Percentiles rank a stretch among this genome's conserved stretches.
These are phyloP conservation scores for Earliella scabrosa DNA, from an alignment of 1,284 basidiomycete genomes.

Conservation along the genomic window DNA sequence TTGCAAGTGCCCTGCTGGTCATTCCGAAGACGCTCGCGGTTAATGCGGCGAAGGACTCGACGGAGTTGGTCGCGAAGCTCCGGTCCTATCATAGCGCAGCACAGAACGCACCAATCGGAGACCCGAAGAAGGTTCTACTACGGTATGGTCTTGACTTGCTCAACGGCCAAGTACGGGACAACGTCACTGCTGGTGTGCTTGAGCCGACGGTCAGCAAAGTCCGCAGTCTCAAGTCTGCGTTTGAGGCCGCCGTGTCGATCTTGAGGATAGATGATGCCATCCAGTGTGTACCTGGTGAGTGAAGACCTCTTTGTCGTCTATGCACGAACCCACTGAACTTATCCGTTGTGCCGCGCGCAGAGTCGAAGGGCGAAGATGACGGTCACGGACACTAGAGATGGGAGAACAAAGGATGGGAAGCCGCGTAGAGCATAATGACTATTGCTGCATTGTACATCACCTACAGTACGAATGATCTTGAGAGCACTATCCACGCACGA, in stretches of 20 bases:
- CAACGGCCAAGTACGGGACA: constrained; percentile 95
- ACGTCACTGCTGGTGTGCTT: constrained; percentile 90
- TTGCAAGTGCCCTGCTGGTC: constrained; percentile 90
- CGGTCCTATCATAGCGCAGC: constrained; percentile 98
- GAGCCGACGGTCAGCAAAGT: constrained; percentile 99
- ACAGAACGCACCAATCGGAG: constrained; percentile 87
- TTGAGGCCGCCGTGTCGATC: constrained; percentile 95
- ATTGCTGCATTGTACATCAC: constrained; percentile 26
- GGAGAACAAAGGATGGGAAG: constrained; percentile 7
- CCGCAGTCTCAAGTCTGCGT: constrained; percentile 93
- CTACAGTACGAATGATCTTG: constrained; percentile 16
- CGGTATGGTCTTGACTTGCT: constrained; percentile 96
- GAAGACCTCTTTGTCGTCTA: background rate
- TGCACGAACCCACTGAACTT: constrained; percentile 25
- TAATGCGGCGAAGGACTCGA: constrained; percentile 99
- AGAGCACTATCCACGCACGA: background rate
- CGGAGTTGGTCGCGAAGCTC: constrained; percentile 96
- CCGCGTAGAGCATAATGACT: constrained; percentile 9
- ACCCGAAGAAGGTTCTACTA: constrained; percentile 94
- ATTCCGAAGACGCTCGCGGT: constrained; percentile 98
- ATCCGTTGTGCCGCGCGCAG: constrained; percentile 39
- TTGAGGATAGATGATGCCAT: constrained; percentile 96
- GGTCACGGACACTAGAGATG: constrained; percentile 35
- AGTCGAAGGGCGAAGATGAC: constrained; percentile 68
- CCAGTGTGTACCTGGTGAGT: constrained; percentile 80